These are phyloP conservation scores for Podospora didyma DNA, from an alignment of 495 filamentous ascomycete species.

Conservation along the genomic window DNA sequence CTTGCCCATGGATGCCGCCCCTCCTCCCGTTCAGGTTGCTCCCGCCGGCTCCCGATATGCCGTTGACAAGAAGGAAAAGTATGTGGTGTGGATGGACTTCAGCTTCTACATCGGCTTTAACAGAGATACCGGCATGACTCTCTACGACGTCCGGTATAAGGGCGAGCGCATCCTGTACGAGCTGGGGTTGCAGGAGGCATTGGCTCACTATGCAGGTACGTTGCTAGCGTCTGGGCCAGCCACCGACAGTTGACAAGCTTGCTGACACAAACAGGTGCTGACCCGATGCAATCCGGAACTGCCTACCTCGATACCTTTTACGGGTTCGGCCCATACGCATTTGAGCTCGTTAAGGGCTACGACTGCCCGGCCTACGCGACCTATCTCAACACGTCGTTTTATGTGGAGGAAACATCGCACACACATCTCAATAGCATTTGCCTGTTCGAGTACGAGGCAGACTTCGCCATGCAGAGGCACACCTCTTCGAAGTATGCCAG, in stretches of 20 bases:
- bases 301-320: slow-evolving; percentile 45
- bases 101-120: slow-evolving; percentile 47
- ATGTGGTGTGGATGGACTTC: slow-evolving; percentile 52
- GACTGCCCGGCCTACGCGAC: slow-evolving; percentile 49
- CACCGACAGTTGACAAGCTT: no score
- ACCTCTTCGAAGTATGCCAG: slow-evolving; percentile 27
- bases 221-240: no score
- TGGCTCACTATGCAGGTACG: slow-evolving; percentile 49
- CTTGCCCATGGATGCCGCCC: slow-evolving; percentile 31
- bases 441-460: slow-evolving; percentile 45
- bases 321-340: slow-evolving; percentile 43
- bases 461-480: slow-evolving; percentile 45
- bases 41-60: slow-evolving; percentile 36
- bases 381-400: slow-evolving; percentile 40
- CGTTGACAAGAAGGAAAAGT: slow-evolving; percentile 42
- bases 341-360: slow-evolving; percentile 46
- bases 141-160: slow-evolving; percentile 51
- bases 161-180: slow-evolving; percentile 53
- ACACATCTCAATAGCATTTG: slow-evolving; percentile 44
- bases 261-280: slow-evolving; percentile 25
- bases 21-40: slow-evolving; percentile 35
- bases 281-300: slow-evolving; percentile 41
- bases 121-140: slow-evolving; percentile 38
- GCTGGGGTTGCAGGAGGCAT: slow-evolving; percentile 51
- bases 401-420: slow-evolving; percentile 35